Evolutionary conservation across 169 alveolate species (phyloP), one percentile per base, ranked within the genome.

Genomic region (Plasmodium blacklocki): DNA sequence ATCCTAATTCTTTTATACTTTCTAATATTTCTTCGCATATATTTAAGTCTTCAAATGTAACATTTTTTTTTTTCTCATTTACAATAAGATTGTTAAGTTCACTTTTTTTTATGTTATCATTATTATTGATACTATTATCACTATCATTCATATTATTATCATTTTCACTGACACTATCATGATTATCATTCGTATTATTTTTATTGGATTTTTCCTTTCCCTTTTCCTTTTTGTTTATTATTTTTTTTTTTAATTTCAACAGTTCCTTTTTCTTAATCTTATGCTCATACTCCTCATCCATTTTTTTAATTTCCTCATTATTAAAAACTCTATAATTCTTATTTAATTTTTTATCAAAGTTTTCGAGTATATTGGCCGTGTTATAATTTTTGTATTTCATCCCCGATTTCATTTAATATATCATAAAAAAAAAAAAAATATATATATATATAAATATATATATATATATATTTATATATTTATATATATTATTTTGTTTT

Each of bases 21-120:
- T 94, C 94, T 93, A 99, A 96, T 43, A 98, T 91, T 94, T 98
- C 99, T 26, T 93, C 92, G 89, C 99, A 98, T 9, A 98, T 97
- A 15, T 99, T 99, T 39, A 98, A 94, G 6, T 95, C 94, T 67
- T 95, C 95, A 90, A 98, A 98, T 5, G 98, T 88, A 32, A 60
- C 56, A 32, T 70, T 67, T 14, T 74, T 60, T 3, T 39, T 29
- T 8, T 3, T 59, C 50, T 11, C 14, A 49, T 1, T 60, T 21
- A 11, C 6, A 39, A 5, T 2, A 39, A 1, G 3, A 15, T 74
- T 12, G 14, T 39, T 21, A 39, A 21, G 3, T 9, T 43, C 8
- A 63, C 26, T 50, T 23, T 47, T 26, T 14, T 64, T 58, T n/a
- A 15, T 8, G 4, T 11, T 52, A 1, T 39, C 64, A 43, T 45